phyloP scores from a whole-genome alignment of 2,329 filamentous ascomycete species.

The Trichoderma hamatum region DNA sequence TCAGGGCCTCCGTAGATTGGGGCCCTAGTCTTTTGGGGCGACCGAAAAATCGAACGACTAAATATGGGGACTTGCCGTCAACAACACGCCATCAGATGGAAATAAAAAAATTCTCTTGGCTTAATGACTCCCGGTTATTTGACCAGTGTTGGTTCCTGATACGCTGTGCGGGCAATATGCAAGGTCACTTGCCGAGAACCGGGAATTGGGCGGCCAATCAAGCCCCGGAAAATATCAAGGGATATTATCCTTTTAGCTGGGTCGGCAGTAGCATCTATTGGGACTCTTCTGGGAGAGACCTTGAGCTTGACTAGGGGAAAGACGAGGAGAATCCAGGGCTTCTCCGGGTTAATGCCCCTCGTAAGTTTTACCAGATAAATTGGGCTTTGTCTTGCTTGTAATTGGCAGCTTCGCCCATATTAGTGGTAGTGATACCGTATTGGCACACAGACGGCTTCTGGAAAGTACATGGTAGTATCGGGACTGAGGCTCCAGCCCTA shows the following conservation, averaged over 20 bases:
- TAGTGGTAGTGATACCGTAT: not conserved
- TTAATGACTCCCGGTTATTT: not conserved
- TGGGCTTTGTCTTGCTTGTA: not conserved
- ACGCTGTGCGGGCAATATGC: conserved; percentile 2
- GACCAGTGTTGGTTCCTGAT: not conserved
- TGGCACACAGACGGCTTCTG: not conserved
- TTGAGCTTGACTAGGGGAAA: not conserved
- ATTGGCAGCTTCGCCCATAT: not conserved
- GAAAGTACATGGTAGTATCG: not conserved
- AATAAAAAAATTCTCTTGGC: not conserved
- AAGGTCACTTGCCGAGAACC: conserved; percentile 16
- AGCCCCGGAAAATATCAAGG: not conserved
- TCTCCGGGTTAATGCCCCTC: not conserved
- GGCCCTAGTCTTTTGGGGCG: conserved; percentile 2
- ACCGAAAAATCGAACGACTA: conserved; percentile 22
- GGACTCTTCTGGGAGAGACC: not conserved
- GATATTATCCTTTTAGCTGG: not conserved
- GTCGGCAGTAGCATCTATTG: not conserved
- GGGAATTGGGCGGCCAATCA: conserved; percentile 15
- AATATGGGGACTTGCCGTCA: conserved; percentile 12
- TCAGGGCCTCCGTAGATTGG: conserved; percentile 21
- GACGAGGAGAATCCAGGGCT: not conserved
- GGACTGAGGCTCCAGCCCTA: conserved; percentile 1
- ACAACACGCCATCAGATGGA: conserved; percentile 14
- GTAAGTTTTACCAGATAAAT: not conserved